phyloP scores from a whole-genome alignment of 495 filamentous ascomycete species.

The Choiromyces venosus region DNA sequence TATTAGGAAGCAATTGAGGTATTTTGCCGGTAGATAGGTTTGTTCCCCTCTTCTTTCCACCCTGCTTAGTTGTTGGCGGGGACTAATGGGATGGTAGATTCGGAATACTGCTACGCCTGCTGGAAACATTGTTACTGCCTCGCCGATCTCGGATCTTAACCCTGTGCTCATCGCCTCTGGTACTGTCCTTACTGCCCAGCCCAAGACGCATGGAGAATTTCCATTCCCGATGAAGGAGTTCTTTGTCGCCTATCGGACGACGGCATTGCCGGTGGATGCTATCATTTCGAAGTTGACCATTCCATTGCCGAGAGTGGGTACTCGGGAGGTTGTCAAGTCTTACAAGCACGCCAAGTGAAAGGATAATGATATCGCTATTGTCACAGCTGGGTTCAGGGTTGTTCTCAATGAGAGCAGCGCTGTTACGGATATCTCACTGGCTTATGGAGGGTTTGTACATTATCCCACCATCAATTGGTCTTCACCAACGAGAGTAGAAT shows the following conservation, averaged over 20 bases:
- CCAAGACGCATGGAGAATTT: constrained; percentile 32
- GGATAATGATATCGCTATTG: constrained; percentile 95
- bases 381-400: constrained; percentile 73
- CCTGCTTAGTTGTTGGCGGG: background rate
- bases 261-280: constrained; percentile 42
- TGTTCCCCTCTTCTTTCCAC: too few relatives aligned
- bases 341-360: constrained; percentile 96
- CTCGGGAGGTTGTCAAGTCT: constrained; percentile 61
- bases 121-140: constrained; percentile 46
- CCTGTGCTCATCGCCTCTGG: constrained; percentile 44
- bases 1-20: constrained; percentile 45
- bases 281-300: constrained; percentile 47
- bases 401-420: constrained; percentile 58
- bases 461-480: constrained; percentile 15
- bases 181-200: constrained; percentile 39
- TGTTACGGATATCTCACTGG: constrained; percentile 63
- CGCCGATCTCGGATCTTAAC: constrained; percentile 46
- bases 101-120: constrained; percentile 46
- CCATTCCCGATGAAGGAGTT: constrained; percentile 41
- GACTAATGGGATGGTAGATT: constrained; percentile 31
- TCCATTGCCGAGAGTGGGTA: constrained; percentile 48
- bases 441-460: constrained; percentile 62
- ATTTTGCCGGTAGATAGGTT: constrained; percentile 45
- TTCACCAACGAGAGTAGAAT: constrained; percentile 49
- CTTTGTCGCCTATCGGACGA: constrained; percentile 45